Percentiles rank a stretch among this genome's conserved stretches.
Evolutionary conservation across 2,329 filamentous ascomycete genomes (phyloP).

Genomic region (Celoporthe dispersa): DNA sequence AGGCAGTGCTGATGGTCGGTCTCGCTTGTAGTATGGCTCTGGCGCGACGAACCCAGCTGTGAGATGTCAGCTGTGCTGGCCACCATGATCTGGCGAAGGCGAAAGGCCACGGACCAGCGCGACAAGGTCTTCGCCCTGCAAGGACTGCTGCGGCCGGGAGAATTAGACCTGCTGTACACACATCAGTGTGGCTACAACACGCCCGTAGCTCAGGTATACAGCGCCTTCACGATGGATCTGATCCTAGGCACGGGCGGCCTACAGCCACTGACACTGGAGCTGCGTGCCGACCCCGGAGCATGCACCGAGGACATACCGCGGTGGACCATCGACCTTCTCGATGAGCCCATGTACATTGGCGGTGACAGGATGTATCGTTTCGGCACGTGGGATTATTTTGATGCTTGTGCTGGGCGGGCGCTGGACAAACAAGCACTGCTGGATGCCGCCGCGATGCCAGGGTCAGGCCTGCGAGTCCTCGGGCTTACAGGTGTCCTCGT

Average conservation of each 20-base stretch:
- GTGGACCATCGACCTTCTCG: neutral
- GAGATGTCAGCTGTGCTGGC: neutral
- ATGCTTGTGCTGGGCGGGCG: neutral
- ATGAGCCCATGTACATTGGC: neutral
- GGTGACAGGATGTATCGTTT: neutral
- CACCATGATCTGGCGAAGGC: conserved; percentile 1
- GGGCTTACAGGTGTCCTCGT: neutral
- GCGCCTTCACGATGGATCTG: neutral
- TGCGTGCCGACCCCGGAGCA: neutral
- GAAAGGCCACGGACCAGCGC: neutral
- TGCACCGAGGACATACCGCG: neutral
- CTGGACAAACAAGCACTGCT: neutral
- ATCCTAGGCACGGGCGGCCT: neutral
- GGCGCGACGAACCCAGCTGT: neutral
- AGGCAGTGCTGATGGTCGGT: neutral
- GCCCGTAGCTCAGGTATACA: conserved; percentile 1
- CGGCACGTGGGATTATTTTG: neutral
- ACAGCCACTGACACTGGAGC: neutral
- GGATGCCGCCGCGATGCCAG: neutral
- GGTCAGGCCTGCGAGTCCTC: neutral
- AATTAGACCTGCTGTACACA: neutral
- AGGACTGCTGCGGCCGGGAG: neutral
- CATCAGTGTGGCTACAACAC: neutral
- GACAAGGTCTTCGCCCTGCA: conserved; percentile 4
- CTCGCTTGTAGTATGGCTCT: neutral